Base-by-base conservation (phyloP, 2,329 filamentous ascomycete genomes). In the Pezicula radicicola region DNA sequence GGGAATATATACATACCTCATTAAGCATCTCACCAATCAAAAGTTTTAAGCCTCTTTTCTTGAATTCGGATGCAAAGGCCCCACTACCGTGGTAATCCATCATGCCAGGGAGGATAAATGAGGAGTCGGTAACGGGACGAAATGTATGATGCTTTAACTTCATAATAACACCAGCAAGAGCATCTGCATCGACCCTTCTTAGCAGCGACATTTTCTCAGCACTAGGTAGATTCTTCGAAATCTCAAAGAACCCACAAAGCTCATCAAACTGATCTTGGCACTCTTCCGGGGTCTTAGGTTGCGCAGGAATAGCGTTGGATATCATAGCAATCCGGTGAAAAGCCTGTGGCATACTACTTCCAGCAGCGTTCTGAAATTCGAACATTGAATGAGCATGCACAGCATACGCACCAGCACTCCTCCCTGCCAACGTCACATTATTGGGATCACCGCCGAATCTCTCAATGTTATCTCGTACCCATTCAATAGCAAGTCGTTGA, bases 401-500 rank as follows among this genome's bases (percentile, higher is more conserved):
- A 50, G 67, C 66, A 55, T 75, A 75, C 0, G 73, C 71, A 3
- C 75, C 74, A 2, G 75, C 75, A 49, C 71, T 74, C 4, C 71
- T 64, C 4, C 71, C 74, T 3, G 68, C 70, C 2, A 75, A 66
- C 0, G 72, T 77, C 39, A 80, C 70, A 48, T 75, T 72, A n/a
- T 59, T 52, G 0, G 70, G 53, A 55, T 80, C 71, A 3, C 77
- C 77, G 8, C 71, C 72, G 51, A 59, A 59, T 3, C 37, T 15
- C 3, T 62, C 56, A 45, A 80, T 76, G 53, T 80, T 73, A 6
- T 71, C 62, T 33, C 75, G 67, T 0, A 78, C 71, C 78, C 79
- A 82, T 59, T 78, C 68, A 8, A 79, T 62, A 0, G 77, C 77
- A 12, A 75, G 63, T 2, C 73, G 64, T 55, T 80, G 77, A 54